Base-by-base conservation (phyloP, 805 yeast species). In the Starmerella bombi region DNA sequence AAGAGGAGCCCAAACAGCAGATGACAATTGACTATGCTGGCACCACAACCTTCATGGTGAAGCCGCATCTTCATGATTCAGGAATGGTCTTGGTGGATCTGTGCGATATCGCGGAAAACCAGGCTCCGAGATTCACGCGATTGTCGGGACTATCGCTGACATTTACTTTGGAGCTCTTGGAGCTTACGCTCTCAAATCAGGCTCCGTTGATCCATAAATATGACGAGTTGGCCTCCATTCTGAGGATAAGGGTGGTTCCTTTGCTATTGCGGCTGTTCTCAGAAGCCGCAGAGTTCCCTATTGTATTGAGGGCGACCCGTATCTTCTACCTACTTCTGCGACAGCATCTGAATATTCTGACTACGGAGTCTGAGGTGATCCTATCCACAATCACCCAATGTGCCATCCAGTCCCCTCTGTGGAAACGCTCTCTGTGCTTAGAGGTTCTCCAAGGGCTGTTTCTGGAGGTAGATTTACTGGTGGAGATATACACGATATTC, bases 121-220 rank as follows among this genome's bases (percentile, higher is more conserved):
- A 70, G 43, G 63, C 66, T 25, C 75, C 84, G 0, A 44, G 57
- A 1, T 75, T 72, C 48, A 58, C 84, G 40, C 70, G 70, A 43
- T 59, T 74, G 27, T 60, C 64, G 36, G 61, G 69, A 41, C 54
- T 79, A 25, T 67, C 80, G 34, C 72, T 78, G 58, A 69, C 74
- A 34, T 69, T 84, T 43, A 83, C 84, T 0, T 69, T 91, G 38
- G 98, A 88, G 54, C 69, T 88, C 22, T 58, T 91, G 18, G 97
- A 91, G 59, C 79, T 79, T 42, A 68, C 86, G 3, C 59, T 91
- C 25, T 67, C 75, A 12, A 76, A 75, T 54, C 84, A 84, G 52
- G 63, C 66, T 15, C 45, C 53, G 0, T 52, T 75, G 3, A 82
- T 88, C 53, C 57, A 67, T 15, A 40, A 57, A 2, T 84, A 78